These are phyloP conservation scores for Ganoderma resinaceum DNA, from an alignment of 1,284 basidiomycete species.

Conservation along the genomic window DNA sequence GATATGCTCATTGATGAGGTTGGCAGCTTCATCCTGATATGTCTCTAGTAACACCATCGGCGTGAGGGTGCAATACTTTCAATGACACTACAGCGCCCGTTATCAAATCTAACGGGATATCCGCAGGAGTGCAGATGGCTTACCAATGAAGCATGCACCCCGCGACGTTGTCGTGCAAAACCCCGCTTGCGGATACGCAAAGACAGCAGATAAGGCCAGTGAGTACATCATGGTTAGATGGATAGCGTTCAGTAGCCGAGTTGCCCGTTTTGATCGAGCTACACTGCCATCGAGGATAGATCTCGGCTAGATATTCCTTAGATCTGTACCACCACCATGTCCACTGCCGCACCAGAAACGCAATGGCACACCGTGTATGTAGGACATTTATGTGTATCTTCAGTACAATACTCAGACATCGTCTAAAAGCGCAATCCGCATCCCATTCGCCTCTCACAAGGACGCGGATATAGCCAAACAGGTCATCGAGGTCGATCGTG, in stretches of 20 bases:
- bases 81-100: background rate
- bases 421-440: slow-evolving; percentile 64
- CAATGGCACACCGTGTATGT: slow-evolving; percentile 44
- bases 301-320: slow-evolving; percentile 11
- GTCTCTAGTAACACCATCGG: background rate
- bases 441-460: slow-evolving; percentile 76
- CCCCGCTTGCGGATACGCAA: too few species aligned
- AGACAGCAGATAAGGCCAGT: background rate
- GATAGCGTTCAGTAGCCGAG: background rate
- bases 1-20: background rate
- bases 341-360: slow-evolving; percentile 24
- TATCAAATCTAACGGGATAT: background rate
- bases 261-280: background rate
- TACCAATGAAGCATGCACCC: background rate
- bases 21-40: background rate
- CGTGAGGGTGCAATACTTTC: background rate
- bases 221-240: background rate
- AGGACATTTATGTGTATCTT: slow-evolving; percentile 17
- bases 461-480: slow-evolving; percentile 84
- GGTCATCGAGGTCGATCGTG: slow-evolving; percentile 85
- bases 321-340: slow-evolving; percentile 36
- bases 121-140: background rate
- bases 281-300: slow-evolving; percentile 7
- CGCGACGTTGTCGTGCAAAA: too few species aligned
- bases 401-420: slow-evolving; percentile 8